These are phyloP conservation scores for Castanea sativa DNA, from an alignment of 306 rosid genomes.

Conservation along the genomic window DNA sequence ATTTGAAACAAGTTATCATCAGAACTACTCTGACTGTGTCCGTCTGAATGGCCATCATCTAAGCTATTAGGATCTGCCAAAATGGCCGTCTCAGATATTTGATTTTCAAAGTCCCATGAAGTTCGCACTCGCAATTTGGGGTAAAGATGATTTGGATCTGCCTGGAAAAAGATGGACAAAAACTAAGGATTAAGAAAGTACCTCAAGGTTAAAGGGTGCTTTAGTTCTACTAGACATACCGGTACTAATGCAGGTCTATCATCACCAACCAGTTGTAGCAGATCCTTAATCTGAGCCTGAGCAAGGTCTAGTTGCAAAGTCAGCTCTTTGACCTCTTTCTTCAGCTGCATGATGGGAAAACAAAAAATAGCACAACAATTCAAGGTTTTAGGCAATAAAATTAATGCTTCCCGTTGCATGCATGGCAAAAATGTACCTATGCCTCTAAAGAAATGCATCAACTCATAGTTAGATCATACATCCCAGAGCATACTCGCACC, in stretches of 20 bases:
- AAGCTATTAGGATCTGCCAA: constrained; percentile 27
- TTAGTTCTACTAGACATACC: constrained; percentile 40
- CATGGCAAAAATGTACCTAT: not conserved
- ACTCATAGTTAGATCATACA: not conserved
- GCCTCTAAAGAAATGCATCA: not conserved
- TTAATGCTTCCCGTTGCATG: not conserved
- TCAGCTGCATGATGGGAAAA: constrained; percentile 58
- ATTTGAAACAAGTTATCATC: constrained; percentile 66
- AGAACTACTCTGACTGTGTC: constrained; percentile 58
- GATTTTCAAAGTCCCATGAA: constrained; percentile 63
- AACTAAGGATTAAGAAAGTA: constrained; percentile 19
- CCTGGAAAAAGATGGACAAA: constrained; percentile 40
- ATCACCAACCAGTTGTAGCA: constrained; percentile 55
- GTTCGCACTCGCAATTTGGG: constrained; percentile 54
- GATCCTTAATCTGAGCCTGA: constrained; percentile 70
- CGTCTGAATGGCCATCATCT: constrained; percentile 59
- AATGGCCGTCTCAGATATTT: constrained; percentile 30
- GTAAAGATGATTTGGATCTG: constrained; percentile 47
- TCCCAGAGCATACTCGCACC: not conserved
- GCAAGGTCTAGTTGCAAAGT: constrained; percentile 67
- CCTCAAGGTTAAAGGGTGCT: constrained; percentile 12
- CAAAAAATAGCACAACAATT: constrained; percentile 11
- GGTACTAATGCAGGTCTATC: constrained; percentile 38
- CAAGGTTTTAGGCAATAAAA: constrained; percentile 8
- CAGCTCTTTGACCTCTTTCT: constrained; percentile 62